A percentile compares a stretch with the other conserved stretches of the same genome.
Evolutionary conservation across 352 stramenopile genomes (phyloP).

Genomic region (Pythium phragmitis): DNA sequence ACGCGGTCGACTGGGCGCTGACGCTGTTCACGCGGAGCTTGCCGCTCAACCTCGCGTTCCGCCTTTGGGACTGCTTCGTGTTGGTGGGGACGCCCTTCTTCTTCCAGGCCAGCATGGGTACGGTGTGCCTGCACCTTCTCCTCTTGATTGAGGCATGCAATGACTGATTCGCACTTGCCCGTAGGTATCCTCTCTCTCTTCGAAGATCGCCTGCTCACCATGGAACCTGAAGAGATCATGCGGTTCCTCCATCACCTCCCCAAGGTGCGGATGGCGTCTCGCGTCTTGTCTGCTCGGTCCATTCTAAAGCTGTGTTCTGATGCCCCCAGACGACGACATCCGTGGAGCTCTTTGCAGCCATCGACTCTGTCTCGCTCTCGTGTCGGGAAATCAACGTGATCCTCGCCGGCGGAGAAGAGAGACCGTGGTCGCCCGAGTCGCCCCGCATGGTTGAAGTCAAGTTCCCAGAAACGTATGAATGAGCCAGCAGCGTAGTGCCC

Average conservation of each 20-base stretch:
- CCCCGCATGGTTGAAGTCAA: conserved; percentile 57
- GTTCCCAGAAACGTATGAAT: conserved; percentile 79
- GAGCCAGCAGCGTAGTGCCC: conserved; percentile 13
- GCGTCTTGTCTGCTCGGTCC: neutral
- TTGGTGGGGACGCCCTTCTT: conserved; percentile 80
- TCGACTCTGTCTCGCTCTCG: conserved; percentile 66
- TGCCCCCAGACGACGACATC: conserved; percentile 45
- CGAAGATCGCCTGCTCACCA: conserved; percentile 60
- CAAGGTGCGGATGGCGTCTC: conserved; percentile 30
- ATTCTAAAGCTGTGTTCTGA: neutral
- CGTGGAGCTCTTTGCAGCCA: conserved; percentile 60
- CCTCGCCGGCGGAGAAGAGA: conserved; percentile 57
- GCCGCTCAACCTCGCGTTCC: conserved; percentile 68
- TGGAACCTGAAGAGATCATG: conserved; percentile 81
- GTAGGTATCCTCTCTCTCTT: conserved; percentile 70
- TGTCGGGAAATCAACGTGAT: conserved; percentile 68
- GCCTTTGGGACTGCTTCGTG: conserved; percentile 85
- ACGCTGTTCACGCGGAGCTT: conserved; percentile 81
- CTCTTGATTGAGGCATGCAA: neutral
- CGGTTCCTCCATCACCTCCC: conserved; percentile 78
- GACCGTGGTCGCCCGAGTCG: conserved; percentile 71
- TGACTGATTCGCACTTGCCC: neutral
- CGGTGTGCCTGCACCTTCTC: neutral
- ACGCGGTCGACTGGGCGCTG: conserved; percentile 82
- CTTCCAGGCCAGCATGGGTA: conserved; percentile 86